Evolutionary conservation across 169 alveolate genomes (phyloP).

Genomic region (Eimeria maxima): DNA sequence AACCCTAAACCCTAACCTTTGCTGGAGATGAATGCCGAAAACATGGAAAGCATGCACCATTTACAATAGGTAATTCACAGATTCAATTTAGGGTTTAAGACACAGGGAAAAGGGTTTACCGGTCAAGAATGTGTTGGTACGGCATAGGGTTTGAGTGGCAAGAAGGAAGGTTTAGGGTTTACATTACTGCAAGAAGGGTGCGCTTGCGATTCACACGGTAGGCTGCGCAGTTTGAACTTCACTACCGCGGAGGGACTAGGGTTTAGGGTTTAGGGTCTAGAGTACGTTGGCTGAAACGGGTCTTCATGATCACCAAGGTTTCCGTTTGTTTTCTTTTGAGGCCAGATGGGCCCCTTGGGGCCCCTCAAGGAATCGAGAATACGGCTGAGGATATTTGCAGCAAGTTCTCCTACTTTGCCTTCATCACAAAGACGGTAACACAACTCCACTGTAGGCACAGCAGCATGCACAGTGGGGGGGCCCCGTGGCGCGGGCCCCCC

Average conservation of each 20-base stretch:
- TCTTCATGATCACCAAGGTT: not conserved
- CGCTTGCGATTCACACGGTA: not conserved
- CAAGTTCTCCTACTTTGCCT: not conserved
- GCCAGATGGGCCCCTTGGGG: constrained; percentile 58
- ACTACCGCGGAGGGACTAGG: not conserved
- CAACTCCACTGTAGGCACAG: not conserved
- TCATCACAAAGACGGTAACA: constrained; percentile 6
- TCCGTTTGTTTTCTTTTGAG: not conserved
- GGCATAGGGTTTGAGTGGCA: not conserved
- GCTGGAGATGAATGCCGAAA: not conserved
- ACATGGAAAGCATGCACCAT: not conserved
- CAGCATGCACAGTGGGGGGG: not conserved
- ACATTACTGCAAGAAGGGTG: too few species aligned
- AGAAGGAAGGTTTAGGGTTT: not conserved
- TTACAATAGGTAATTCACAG: not conserved
- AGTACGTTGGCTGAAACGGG: not conserved
- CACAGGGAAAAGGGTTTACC: not conserved
- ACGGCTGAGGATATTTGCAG: not conserved
- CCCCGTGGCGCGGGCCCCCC: not conserved
- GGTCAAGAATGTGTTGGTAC: not conserved
- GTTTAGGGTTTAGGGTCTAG: constrained; percentile 37
- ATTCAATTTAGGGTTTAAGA: not conserved
- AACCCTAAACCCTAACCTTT: constrained; percentile 39
- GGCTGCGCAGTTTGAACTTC: too few species aligned
- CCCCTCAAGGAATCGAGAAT: constrained; percentile 56